A percentile compares a stretch with the other conserved stretches of the same genome.
phyloP scores from a whole-genome alignment of 2,329 filamentous ascomycete genomes.

The Arthrobotrys sinensis region DNA sequence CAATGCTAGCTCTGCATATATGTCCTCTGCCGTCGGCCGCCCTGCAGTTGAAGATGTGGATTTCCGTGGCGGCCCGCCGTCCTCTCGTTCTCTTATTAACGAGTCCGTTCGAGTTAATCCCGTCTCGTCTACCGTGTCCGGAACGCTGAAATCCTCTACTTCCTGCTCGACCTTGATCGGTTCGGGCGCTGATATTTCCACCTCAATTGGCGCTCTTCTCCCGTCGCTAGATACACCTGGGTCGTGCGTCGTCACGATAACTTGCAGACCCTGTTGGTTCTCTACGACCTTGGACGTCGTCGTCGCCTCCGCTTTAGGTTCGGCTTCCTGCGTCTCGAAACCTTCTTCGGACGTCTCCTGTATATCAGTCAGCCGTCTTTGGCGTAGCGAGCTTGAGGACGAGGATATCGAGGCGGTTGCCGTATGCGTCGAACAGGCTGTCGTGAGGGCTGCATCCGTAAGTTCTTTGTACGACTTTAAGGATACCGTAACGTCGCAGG shows the following conservation, averaged over 20 bases:
- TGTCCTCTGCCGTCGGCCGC: slow-evolving; percentile 69
- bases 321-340: slow-evolving; percentile 36
- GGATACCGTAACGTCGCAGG: slow-evolving; percentile 87
- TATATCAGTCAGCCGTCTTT: slow-evolving; percentile 88
- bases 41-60: slow-evolving; percentile 66
- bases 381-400: slow-evolving; percentile 83
- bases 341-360: slow-evolving; percentile 92
- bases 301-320: slow-evolving; percentile 43
- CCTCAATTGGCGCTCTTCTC: slow-evolving; percentile 59
- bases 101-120: slow-evolving; percentile 42
- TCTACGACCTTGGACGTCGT: slow-evolving; percentile 53
- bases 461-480: slow-evolving; percentile 83
- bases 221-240: slow-evolving; percentile 62
- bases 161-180: slow-evolving; percentile 55
- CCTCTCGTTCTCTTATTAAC: slow-evolving; percentile 31
- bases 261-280: slow-evolving; percentile 62
- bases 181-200: slow-evolving; percentile 59
- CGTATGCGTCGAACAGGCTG: slow-evolving; percentile 89
- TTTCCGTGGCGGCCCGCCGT: slow-evolving; percentile 62
- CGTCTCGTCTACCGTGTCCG: slow-evolving; percentile 42
- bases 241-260: slow-evolving; percentile 65
- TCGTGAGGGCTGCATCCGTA: slow-evolving; percentile 87
- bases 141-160: slow-evolving; percentile 43
- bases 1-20: slow-evolving; percentile 67
- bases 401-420: slow-evolving; percentile 89